phyloP scores from a whole-genome alignment of 495 filamentous ascomycete species.

The Trichoderma gamsii region DNA sequence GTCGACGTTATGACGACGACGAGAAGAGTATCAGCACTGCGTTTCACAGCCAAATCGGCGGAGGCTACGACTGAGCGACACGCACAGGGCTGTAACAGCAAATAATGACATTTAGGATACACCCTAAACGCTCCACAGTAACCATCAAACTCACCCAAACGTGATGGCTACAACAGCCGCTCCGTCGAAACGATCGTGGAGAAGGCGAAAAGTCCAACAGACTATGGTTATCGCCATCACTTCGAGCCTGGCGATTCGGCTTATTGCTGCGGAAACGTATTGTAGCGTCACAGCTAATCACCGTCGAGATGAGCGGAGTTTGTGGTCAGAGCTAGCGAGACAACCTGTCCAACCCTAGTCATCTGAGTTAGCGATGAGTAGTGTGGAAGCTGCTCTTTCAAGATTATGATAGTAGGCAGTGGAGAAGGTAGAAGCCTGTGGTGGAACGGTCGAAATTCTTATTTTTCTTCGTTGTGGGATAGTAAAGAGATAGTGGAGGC shows the following conservation, averaged over 20 bases:
- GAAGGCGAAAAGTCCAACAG: not conserved
- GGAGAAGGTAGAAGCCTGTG: not conserved
- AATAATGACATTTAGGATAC: not conserved
- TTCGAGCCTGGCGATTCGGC: not conserved
- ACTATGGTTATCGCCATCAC: not conserved
- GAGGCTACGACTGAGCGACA: slow-evolving; percentile 77
- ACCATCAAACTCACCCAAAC: not conserved
- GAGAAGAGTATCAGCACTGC: slow-evolving; percentile 91
- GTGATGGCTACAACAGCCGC: slow-evolving; percentile 10
- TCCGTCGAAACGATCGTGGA: not conserved
- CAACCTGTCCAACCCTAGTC: not conserved
- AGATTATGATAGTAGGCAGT: not conserved
- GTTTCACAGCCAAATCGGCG: slow-evolving; percentile 90
- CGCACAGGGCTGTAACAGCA: not conserved
- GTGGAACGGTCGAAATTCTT: not conserved
- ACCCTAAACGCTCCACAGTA: not conserved
- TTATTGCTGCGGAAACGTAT: not conserved
- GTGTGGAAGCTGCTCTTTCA: not conserved
- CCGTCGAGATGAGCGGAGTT: not conserved
- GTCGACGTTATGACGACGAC: slow-evolving; percentile 84
- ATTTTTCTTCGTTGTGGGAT: not conserved
- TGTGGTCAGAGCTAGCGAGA: not conserved
- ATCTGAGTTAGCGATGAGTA: not conserved
- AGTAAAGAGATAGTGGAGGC: not conserved
- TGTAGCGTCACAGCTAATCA: not conserved